phyloP scores from a whole-genome alignment of 768 basidiomycete genomes.

The Hydnomerulius pinastri region DNA sequence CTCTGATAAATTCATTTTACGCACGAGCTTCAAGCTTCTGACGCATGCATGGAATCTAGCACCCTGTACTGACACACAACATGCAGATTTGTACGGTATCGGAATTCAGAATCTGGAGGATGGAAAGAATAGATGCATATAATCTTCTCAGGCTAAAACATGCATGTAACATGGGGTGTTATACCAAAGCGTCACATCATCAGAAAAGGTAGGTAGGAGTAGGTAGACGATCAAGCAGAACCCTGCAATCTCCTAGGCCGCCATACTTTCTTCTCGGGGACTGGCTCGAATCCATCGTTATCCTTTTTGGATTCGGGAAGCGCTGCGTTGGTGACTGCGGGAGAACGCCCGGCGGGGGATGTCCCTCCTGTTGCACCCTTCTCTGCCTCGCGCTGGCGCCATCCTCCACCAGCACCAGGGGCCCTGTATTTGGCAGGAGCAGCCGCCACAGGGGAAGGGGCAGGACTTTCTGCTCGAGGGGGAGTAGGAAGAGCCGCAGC shows the following conservation, averaged over 20 bases:
- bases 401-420: slow-evolving; percentile 44
- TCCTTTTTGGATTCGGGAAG: slow-evolving; percentile 50
- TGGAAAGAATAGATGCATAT: slow-evolving; percentile 8
- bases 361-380: slow-evolving; percentile 41
- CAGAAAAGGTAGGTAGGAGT: no score
- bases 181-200: no score
- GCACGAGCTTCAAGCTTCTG: slow-evolving; percentile 50
- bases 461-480: slow-evolving; percentile 58
- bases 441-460: slow-evolving; percentile 33
- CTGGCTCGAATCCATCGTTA: slow-evolving; percentile 74
- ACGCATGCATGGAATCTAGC: slow-evolving; percentile 38
- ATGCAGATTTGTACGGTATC: slow-evolving; percentile 19
- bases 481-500: slow-evolving; percentile 34
- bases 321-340: slow-evolving; percentile 7
- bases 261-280: slow-evolving; percentile 35
- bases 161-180: not conserved
- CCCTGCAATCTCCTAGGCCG: slow-evolving; percentile 17
- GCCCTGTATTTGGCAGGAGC: slow-evolving; percentile 46
- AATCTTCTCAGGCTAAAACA: no score
- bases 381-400: slow-evolving; percentile 60
- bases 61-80: slow-evolving; percentile 16
- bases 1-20: slow-evolving; percentile 17
- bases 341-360: slow-evolving; percentile 37
- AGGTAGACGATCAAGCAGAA: no score
- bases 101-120: slow-evolving; percentile 9